These are phyloP conservation scores for Lobosporangium transversale DNA, from an alignment of 192 early-diverging fungal species.

Conservation along the genomic window DNA sequence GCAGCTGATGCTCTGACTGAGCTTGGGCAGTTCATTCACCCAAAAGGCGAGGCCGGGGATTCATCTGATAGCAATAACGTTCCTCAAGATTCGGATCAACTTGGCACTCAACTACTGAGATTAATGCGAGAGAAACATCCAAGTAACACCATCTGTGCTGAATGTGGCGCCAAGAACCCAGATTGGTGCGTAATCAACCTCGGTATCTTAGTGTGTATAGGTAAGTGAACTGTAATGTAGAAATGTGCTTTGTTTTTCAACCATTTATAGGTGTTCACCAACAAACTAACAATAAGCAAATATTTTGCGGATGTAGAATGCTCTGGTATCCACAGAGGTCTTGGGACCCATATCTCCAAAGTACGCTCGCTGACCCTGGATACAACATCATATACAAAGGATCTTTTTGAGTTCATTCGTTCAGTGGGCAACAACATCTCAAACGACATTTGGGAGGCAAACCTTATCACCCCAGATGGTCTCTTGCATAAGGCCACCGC, in stretches of 20 bases:
- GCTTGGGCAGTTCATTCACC: conserved; percentile 35
- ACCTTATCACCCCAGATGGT: conserved; percentile 1
- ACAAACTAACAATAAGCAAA: neutral
- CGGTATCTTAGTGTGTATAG: conserved; percentile 73
- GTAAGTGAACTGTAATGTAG: conserved; percentile 44
- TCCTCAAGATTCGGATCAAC: neutral
- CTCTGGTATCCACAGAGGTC: conserved; percentile 74
- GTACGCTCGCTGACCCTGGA: conserved; percentile 76
- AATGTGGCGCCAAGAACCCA: conserved; percentile 71
- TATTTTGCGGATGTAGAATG: conserved; percentile 58
- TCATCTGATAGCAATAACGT: neutral
- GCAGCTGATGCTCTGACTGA: conserved; percentile 37
- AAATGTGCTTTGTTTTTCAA: neutral
- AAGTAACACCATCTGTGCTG: conserved; percentile 67
- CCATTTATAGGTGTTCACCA: neutral
- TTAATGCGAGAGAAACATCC: conserved; percentile 43
- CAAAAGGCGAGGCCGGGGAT: conserved; percentile 5
- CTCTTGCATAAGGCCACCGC: neutral
- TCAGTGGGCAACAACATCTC: conserved; percentile 70
- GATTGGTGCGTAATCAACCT: conserved; percentile 79
- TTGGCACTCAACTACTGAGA: conserved; percentile 27
- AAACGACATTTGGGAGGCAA: conserved; percentile 75
- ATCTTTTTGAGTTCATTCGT: conserved; percentile 66
- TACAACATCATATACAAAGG: conserved; percentile 70
- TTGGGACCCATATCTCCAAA: conserved; percentile 80